These are phyloP conservation scores for Schizosaccharomyces japonicus DNA, from an alignment of 805 yeast genomes.

Conservation along the genomic window DNA sequence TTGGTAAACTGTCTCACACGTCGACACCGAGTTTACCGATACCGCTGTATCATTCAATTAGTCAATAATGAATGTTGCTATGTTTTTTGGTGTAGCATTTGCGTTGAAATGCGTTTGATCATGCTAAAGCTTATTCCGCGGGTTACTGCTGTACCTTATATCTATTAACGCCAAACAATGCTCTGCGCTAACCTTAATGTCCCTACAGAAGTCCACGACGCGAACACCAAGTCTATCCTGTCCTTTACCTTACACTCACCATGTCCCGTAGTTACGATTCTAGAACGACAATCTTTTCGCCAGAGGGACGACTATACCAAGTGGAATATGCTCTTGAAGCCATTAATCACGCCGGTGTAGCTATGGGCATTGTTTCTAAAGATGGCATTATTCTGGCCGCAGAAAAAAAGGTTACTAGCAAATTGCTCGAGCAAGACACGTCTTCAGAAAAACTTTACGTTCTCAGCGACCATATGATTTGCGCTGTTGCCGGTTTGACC, in stretches of 20 bases:
- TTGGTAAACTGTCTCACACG: too few relatives aligned
- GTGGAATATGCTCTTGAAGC: slow-evolving; percentile 92
- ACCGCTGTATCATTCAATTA: too few relatives aligned
- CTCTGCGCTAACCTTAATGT: background rate
- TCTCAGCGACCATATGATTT: slow-evolving; percentile 32
- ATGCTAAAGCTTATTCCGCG: too few relatives aligned
- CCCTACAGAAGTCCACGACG: background rate
- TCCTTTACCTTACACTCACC: slow-evolving; percentile 6
- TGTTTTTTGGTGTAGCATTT: too few relatives aligned
- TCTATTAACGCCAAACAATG: background rate
- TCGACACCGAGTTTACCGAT: too few relatives aligned
- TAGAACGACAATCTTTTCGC: slow-evolving; percentile 94
- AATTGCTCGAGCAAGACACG: slow-evolving; percentile 78
- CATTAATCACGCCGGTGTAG: slow-evolving; percentile 61
- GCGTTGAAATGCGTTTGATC: too few relatives aligned
- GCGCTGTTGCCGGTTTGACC: slow-evolving; percentile 95
- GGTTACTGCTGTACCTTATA: too few relatives aligned
- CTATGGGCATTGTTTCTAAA: slow-evolving; percentile 48
- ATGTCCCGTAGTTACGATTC: slow-evolving; percentile 90
- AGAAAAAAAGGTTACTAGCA: slow-evolving; percentile 82
- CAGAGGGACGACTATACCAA: slow-evolving; percentile 92
- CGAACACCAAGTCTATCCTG: too few relatives aligned
- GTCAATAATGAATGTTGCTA: too few relatives aligned
- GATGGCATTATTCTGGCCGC: slow-evolving; percentile 93
- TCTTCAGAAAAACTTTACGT: slow-evolving; percentile 79